Evolutionary conservation across 1,139 yeast genomes (phyloP), one percentile per base, ranked within the genome.

Genomic region (Wickerhamiella infanticola): DNA sequence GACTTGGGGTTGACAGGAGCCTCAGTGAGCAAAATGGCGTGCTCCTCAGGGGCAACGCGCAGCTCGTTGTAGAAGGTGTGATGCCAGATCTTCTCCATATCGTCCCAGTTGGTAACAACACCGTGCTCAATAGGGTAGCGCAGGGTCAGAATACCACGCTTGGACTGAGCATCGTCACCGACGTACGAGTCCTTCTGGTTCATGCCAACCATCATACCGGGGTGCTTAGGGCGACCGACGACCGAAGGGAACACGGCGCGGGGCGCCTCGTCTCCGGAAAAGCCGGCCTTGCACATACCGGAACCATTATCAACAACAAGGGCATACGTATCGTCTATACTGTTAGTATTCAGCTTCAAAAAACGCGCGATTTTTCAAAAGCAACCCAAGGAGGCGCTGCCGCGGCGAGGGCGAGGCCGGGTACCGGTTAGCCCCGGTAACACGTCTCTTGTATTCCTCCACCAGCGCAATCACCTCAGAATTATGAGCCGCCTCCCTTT

Each of bases 231-330:
- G 77, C 98, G 93, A 74, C 98, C 98, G 59, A 90, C 98, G 67
- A 90, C 90, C 55, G 98, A 90, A 65, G 98, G 98, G 88, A 90
- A 90, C 63, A 90, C 98, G 63, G 98, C 98, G 73, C 96, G 84
- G 68, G 98, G 98, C 58, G 98, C 97, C 74, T 90, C 98, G 68
- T 90, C 98, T 75, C 98, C 98, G 79, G 98, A 98, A 70, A 88
- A 90, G 75, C 98, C 98, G 93, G 97, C 97, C 72, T 90, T 90
- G 81, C 97, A 90, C 97, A 90, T 90, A 80, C 98, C 98, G 68
- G 98, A 90, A 77, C 98, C 98, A 75, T 90, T 90, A 71, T 90
- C 98, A 73, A 90, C 90, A 75, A 90, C 98, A 74, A 82, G 81
- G 44, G 57, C 57, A 50, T 51, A 54, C 47, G 53, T 51, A 49